These are phyloP conservation scores for Penicillium verhagenii DNA, from an alignment of 495 filamentous ascomycete species.

Conservation along the genomic window DNA sequence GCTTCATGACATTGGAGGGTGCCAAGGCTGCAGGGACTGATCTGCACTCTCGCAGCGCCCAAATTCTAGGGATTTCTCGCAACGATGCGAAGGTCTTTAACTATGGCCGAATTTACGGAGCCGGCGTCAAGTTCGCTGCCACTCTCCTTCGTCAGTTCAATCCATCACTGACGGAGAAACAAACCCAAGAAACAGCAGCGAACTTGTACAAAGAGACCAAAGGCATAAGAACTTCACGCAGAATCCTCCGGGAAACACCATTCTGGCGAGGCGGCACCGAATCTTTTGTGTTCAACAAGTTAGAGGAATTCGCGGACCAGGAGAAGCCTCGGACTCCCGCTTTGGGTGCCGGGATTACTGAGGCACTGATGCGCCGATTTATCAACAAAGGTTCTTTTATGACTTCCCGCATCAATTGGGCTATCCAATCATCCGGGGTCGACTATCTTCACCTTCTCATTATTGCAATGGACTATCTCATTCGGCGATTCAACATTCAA, in stretches of 20 bases:
- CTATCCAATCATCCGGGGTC: slow-evolving; percentile 94
- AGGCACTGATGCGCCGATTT: slow-evolving; percentile 84
- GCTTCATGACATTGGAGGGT: slow-evolving; percentile 98
- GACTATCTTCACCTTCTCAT: slow-evolving; percentile 97
- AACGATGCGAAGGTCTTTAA: slow-evolving; percentile 98
- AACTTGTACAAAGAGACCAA: slow-evolving; percentile 89
- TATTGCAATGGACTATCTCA: slow-evolving; percentile 90
- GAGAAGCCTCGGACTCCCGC: slow-evolving; percentile 88
- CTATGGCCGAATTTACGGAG: slow-evolving; percentile 97
- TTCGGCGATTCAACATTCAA: slow-evolving; percentile 77
- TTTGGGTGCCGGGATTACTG: slow-evolving; percentile 94
- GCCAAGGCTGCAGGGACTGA: slow-evolving; percentile 93
- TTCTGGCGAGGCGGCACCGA: slow-evolving; percentile 99
- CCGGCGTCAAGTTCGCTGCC: slow-evolving; percentile 88
- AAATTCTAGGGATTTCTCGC: slow-evolving; percentile 86
- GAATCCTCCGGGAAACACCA: slow-evolving; percentile 62
- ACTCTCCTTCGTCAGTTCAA: slow-evolving; percentile 93
- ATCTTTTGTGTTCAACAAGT: slow-evolving; percentile 94
- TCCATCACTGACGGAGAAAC: slow-evolving; percentile 68
- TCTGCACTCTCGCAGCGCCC: slow-evolving; percentile 89
- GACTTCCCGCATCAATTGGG: slow-evolving; percentile 98
- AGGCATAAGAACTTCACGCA: slow-evolving; percentile 72
- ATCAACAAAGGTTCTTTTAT: slow-evolving; percentile 90
- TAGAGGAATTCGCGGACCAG: slow-evolving; percentile 96
- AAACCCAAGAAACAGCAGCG: slow-evolving; percentile 71